Percentiles rank a stretch among this genome's conserved stretches.
These are phyloP conservation scores for Xanthoceras sorbifolium DNA, from an alignment of 345 rosid genomes.

Conservation along the genomic window DNA sequence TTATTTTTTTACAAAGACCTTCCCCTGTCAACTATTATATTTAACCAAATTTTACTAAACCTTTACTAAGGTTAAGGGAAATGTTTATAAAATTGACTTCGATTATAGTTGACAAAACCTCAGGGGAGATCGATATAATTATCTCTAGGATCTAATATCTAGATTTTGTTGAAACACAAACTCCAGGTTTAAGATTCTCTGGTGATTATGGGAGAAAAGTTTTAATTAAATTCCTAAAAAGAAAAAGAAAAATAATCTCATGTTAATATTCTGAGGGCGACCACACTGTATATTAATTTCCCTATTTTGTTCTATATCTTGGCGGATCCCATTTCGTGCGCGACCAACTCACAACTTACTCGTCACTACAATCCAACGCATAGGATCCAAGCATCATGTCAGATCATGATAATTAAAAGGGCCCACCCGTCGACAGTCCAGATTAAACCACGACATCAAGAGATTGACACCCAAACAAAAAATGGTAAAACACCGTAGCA, in stretches of 20 bases:
- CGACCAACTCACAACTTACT: neutral
- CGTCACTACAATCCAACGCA: neutral
- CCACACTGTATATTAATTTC: neutral
- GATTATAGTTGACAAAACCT: no score
- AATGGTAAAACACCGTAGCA: neutral
- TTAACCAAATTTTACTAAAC: no score
- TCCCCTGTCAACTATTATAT: no score
- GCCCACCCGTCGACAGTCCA: neutral
- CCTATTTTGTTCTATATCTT: neutral
- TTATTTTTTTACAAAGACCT: no score
- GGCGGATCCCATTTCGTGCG: neutral
- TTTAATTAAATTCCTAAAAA: neutral
- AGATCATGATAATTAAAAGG: neutral
- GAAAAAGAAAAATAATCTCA: neutral
- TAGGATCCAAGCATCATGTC: neutral
- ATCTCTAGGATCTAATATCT: no score
- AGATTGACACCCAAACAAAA: no score
- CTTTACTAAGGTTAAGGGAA: no score
- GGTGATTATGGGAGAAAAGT: no score
- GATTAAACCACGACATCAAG: neutral
- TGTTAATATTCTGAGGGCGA: neutral
- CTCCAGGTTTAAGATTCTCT: no score
- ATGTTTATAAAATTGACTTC: no score
- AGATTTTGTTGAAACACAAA: no score
- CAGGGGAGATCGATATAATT: no score